These are phyloP conservation scores for Microdochium paspali DNA, from an alignment of 2,329 filamentous ascomycete genomes.

Conservation along the genomic window DNA sequence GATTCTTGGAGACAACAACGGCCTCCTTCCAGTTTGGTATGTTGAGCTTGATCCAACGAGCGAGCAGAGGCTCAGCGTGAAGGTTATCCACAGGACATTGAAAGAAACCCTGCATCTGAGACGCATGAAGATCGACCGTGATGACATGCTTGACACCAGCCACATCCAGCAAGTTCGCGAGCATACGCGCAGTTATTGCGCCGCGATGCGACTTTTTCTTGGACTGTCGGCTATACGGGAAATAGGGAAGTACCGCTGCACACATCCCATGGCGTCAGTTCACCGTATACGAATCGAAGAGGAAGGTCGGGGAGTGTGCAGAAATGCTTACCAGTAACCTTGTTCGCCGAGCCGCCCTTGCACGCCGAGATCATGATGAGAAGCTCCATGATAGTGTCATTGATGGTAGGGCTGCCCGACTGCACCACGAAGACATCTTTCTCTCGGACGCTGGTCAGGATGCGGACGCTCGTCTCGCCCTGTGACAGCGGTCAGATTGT, in stretches of 20 bases:
- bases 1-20: constrained; percentile 96
- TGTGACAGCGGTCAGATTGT: constrained; percentile 22
- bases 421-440: constrained; percentile 99
- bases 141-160: constrained; percentile 97
- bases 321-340: constrained; percentile 70
- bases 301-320: not conserved
- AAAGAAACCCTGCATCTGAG: constrained; percentile 99
- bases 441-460: constrained; percentile 74
- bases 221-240: constrained; percentile 97
- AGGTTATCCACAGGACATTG: constrained; percentile 96
- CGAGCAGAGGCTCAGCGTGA: constrained; percentile 89
- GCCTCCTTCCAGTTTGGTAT: constrained; percentile 81
- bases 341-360: constrained; percentile 94
- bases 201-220: constrained; percentile 98
- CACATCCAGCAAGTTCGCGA: constrained; percentile 87
- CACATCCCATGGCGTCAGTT: constrained; percentile 3
- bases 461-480: constrained; percentile 63
- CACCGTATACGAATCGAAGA: constrained; percentile 2
- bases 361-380: constrained; percentile 98
- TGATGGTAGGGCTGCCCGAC: constrained; percentile 91
- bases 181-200: constrained; percentile 93
- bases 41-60: constrained; percentile 88
- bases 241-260: constrained; percentile 81
- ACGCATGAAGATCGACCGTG: constrained; percentile 90
- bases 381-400: constrained; percentile 98